phyloP scores from a whole-genome alignment of 768 basidiomycete genomes.

The Leucocoprinus birnbaumii region DNA sequence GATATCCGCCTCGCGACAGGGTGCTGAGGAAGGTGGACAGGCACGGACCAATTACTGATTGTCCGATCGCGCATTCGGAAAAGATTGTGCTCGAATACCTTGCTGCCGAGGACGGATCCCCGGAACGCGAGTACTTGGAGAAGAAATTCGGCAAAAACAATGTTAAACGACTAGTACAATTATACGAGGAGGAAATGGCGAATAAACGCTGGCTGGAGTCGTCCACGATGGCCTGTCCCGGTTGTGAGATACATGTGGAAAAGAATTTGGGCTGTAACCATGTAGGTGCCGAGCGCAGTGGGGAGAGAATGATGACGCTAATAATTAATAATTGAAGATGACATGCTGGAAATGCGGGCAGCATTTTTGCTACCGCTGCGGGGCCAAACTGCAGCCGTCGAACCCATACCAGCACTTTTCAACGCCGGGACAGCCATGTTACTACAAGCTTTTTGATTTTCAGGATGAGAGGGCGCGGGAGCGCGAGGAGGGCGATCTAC shows the following conservation, averaged over 20 bases:
- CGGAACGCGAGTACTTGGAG: conserved; percentile 52
- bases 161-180: conserved; percentile 54
- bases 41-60: conserved; percentile 80
- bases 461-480: conserved; percentile 17
- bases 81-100: conserved; percentile 67
- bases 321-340: conserved; percentile 47
- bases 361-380: conserved; percentile 87
- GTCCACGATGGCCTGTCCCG: conserved; percentile 71
- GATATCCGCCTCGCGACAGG: background rate
- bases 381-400: conserved; percentile 38
- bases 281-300: conserved; percentile 44
- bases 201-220: conserved; percentile 72
- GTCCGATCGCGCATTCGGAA: conserved; percentile 67
- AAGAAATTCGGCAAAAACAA: conserved; percentile 59
- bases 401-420: conserved; percentile 75
- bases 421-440: conserved; percentile 48
- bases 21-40: conserved; percentile 29
- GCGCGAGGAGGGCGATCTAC: conserved; percentile 26
- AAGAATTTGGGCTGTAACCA: conserved; percentile 86
- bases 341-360: conserved; percentile 68
- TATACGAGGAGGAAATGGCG: conserved; percentile 70
- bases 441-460: conserved; percentile 64
- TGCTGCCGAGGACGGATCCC: conserved; percentile 48
- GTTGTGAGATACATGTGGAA: conserved; percentile 71
- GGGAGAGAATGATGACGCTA: conserved; percentile 10